Conservation (phyloP, 1,139 yeast species). For the Pichiaceae sp. region DNA sequence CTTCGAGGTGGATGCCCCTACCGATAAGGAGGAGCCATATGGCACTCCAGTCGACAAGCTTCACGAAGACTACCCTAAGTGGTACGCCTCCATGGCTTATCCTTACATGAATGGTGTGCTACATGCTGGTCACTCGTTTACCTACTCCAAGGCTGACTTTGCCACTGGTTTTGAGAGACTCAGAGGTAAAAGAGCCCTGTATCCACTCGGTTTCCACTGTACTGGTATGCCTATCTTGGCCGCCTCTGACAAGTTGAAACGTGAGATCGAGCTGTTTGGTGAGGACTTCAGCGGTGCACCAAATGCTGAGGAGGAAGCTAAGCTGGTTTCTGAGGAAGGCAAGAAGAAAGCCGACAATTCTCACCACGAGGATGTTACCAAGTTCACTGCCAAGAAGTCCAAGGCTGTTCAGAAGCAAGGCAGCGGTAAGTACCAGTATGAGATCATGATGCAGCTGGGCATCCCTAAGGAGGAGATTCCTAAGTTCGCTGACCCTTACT, state of each 20-base stretch:
- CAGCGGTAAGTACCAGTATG: conserved; percentile 88
- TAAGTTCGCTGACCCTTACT: conserved; percentile 79
- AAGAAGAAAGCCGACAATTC: conserved; percentile 39
- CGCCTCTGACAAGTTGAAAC: conserved; percentile 87
- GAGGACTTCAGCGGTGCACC: conserved; percentile 43
- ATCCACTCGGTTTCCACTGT: conserved; percentile 98
- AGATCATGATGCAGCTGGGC: conserved; percentile 92
- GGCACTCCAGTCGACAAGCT: conserved; percentile 49
- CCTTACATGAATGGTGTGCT: conserved; percentile 99
- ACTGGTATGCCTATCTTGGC: conserved; percentile 99
- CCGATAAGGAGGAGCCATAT: conserved; percentile 52
- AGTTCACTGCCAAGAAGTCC: conserved; percentile 85
- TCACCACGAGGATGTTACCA: conserved; percentile 66
- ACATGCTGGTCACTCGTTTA: conserved; percentile 97
- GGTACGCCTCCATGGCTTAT: conserved; percentile 90
- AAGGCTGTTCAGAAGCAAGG: conserved; percentile 93
- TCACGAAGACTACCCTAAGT: conserved; percentile 76
- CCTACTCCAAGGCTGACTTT: conserved; percentile 90
- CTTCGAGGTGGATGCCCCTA: conserved; percentile 86
- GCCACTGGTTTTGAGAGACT: conserved; percentile 92
- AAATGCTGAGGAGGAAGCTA: conserved; percentile 27
- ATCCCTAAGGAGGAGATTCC: conserved; percentile 73
- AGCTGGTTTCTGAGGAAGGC: conserved; percentile 44
- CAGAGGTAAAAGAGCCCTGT: conserved; percentile 86
- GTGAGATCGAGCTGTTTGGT: conserved; percentile 92